phyloP scores from a whole-genome alignment of 768 basidiomycete species.

The Termitomyces sp. region DNA sequence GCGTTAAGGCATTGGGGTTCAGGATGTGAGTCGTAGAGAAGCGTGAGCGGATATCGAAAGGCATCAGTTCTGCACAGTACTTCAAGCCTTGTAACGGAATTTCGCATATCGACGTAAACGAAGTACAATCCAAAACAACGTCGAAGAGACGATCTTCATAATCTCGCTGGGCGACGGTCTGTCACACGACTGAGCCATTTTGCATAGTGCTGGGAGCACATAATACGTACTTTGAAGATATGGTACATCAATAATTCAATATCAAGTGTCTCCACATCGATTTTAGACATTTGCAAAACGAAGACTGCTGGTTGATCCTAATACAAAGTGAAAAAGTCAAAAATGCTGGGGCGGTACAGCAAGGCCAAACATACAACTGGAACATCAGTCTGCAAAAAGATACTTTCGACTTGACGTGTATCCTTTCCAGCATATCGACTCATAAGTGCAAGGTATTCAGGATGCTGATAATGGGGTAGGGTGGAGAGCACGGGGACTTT shows the following conservation, averaged over 20 bases:
- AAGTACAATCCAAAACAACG: constrained; percentile 78
- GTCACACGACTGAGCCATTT: neutral
- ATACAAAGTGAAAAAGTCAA: neutral
- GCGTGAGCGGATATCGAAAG: constrained; percentile 60
- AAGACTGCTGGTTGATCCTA: constrained; percentile 52
- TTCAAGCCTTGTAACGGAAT: constrained; percentile 80
- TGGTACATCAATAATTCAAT: constrained; percentile 74
- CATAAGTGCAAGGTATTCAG: constrained; percentile 66
- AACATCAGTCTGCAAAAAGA: constrained; percentile 57
- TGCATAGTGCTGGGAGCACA: neutral
- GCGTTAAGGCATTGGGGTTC: constrained; percentile 66
- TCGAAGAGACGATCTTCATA: constrained; percentile 55
- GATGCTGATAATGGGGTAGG: constrained; percentile 44
- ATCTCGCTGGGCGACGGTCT: constrained; percentile 48
- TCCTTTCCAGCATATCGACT: constrained; percentile 53
- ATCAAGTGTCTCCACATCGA: constrained; percentile 78
- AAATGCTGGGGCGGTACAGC: neutral
- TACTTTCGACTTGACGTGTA: constrained; percentile 55
- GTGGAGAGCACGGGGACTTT: constrained; percentile 61
- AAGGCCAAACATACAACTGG: constrained; percentile 33
- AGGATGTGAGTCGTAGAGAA: constrained; percentile 61
- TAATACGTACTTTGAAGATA: constrained; percentile 58
- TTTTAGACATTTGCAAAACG: constrained; percentile 57
- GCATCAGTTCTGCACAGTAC: constrained; percentile 70
- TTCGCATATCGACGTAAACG: constrained; percentile 69